Evolutionary conservation across 1,139 yeast genomes (phyloP), one percentile per base, ranked within the genome.

Genomic region (Candida pseudoviswanathii): DNA sequence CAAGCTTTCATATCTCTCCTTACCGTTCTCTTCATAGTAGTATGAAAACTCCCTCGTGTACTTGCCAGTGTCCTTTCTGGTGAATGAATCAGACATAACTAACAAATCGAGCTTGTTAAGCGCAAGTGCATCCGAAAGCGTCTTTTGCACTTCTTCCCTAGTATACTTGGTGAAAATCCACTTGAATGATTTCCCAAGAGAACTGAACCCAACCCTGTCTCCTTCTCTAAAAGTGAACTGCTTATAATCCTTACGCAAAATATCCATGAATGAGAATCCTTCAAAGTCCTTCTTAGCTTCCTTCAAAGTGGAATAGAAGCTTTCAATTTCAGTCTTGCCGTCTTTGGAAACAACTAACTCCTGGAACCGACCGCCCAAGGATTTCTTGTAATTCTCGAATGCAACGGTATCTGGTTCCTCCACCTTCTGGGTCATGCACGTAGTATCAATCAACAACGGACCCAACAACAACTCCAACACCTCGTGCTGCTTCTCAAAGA

Each of bases 181-280:
- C n/a, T 70, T 68, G 40, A 86, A 67, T 0, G 91, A 75, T 62
- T 82, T 84, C 1, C 87, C 89, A 21, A 86, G 71, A 0, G 97
- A 86, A 47, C 94, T 81, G 58, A 91, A 85, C 0, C 97, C 98
- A 31, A 89, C 75, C 6, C 62, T 65, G 5, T 66, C 65, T 0
- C 67, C 68, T 9, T 66, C 65, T 1, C 58, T 59, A 52, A 81
- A 80, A 3, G 67, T 70, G 71, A 87, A 91, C 58, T 84, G 85
- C 62, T 92, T 92, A 66, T 88, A 92, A 63, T 92, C 99, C 64
- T 90, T 91, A 42, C 85, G 72, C 43, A 92, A 71, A 11, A 92
- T 66, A 47, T 89, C 96, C 4, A 62, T 61, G 9, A 83, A 68
- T 1, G 80, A 61, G 45, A 91, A 73, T 0, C 89, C 90, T 2